A percentile compares a stretch with the other conserved stretches of the same genome.
Evolutionary conservation across 352 stramenopile genomes (phyloP).

Genomic region (Phytophthora fragariae): DNA sequence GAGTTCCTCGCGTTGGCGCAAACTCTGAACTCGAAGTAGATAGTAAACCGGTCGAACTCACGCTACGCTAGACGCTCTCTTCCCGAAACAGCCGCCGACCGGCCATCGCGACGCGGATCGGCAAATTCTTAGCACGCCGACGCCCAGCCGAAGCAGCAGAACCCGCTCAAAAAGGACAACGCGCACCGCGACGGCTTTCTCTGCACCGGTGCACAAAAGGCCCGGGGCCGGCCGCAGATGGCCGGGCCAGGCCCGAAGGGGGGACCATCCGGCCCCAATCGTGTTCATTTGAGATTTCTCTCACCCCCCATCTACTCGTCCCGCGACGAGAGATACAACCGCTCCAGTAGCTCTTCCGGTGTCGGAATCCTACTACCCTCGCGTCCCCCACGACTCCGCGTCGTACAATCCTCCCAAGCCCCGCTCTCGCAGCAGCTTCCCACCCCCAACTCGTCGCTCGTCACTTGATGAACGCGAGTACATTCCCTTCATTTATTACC

Average conservation of each 20-base stretch:
- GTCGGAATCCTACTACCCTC: constrained; percentile 51
- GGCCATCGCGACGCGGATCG: not conserved
- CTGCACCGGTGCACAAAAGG: constrained; percentile 41
- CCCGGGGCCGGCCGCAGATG: not conserved
- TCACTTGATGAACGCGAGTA: constrained; percentile 50
- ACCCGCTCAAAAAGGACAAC: constrained; percentile 23
- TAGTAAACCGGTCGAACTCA: not conserved
- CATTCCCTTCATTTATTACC: constrained; percentile 51
- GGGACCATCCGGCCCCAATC: constrained; percentile 29
- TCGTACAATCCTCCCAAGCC: constrained; percentile 42
- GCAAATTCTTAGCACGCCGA: constrained; percentile 5
- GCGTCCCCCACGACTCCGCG: constrained; percentile 38
- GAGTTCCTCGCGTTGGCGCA: constrained; percentile 9
- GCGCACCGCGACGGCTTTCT: constrained; percentile 31
- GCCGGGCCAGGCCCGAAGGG: constrained; percentile 15
- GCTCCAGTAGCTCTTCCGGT: constrained; percentile 50
- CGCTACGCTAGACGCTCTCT: constrained; percentile 16
- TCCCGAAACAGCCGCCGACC: constrained; percentile 24
- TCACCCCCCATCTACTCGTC: constrained; percentile 50
- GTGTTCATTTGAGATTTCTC: constrained; percentile 52
- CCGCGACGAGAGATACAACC: constrained; percentile 47
- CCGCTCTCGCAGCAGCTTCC: constrained; percentile 30
- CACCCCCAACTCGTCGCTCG: constrained; percentile 33
- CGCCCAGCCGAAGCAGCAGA: constrained; percentile 29
- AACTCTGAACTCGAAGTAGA: constrained; percentile 9